Evolutionary conservation across 352 stramenopile genomes (phyloP).

Genomic region (Phytophthora foliorum): DNA sequence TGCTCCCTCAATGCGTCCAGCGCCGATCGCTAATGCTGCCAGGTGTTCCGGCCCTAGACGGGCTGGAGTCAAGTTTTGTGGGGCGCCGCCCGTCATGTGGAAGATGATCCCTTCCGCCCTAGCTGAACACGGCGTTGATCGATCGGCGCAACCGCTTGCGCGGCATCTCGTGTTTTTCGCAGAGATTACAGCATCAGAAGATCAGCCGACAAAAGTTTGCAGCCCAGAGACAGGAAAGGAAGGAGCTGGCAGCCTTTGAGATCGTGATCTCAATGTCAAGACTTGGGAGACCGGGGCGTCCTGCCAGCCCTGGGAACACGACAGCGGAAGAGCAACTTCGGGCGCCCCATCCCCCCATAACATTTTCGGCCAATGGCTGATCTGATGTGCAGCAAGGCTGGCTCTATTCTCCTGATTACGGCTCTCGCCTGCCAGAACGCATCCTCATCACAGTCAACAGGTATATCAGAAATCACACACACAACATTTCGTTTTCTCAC

Average conservation of each 20-base stretch:
- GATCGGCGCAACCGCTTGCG: background rate
- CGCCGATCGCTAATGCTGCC: too few relatives aligned
- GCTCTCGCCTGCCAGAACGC: background rate
- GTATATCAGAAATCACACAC: slow-evolving; percentile 4
- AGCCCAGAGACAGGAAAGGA: slow-evolving; percentile 16
- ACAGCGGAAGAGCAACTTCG: slow-evolving; percentile 3
- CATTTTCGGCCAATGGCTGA: slow-evolving; percentile 12
- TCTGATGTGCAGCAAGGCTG: slow-evolving; percentile 15
- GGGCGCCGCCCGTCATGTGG: slow-evolving; percentile 7
- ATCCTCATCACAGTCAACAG: background rate
- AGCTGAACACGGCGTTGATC: slow-evolving; percentile 21
- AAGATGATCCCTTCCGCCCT: slow-evolving; percentile 19
- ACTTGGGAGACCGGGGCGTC: too few relatives aligned
- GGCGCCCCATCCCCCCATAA: slow-evolving; percentile 7
- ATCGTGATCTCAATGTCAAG: slow-evolving; percentile 9
- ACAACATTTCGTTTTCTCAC: background rate
- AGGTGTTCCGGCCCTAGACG: too few relatives aligned
- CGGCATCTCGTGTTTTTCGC: slow-evolving; percentile 4
- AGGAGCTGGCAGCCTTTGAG: background rate
- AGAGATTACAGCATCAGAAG: slow-evolving; percentile 26
- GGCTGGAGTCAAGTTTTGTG: slow-evolving; percentile 18
- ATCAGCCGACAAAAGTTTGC: slow-evolving; percentile 1
- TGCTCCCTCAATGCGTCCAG: too few relatives aligned
- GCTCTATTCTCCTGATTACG: slow-evolving; percentile 28
- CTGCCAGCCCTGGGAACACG: too few relatives aligned